Percentiles rank a stretch among this genome's conserved stretches.
phyloP scores from a whole-genome alignment of 331 rosid species.

The Cydonia oblonga region DNA sequence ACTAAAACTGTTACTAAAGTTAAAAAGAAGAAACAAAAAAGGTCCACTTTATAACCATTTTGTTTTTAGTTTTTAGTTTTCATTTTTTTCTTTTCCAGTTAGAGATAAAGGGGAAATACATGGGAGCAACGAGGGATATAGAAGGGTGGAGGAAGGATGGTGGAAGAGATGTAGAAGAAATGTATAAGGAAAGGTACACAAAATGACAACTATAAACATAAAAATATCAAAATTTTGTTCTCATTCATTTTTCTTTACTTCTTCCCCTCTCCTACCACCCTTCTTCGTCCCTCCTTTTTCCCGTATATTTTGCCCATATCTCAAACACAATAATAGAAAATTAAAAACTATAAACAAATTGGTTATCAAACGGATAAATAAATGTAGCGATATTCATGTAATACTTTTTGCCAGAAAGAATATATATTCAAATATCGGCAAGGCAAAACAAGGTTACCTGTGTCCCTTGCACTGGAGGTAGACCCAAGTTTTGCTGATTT shows the following conservation, averaged over 20 bases:
- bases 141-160: background rate
- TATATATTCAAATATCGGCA: background rate
- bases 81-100: background rate
- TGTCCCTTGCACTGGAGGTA: conserved; percentile 15
- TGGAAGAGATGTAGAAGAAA: background rate
- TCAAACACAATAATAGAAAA: background rate
- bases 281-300: background rate
- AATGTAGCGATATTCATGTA: background rate
- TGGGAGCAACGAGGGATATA: background rate
- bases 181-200: background rate
- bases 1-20: background rate
- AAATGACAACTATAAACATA: background rate
- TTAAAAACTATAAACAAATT: too few species aligned
- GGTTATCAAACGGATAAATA: background rate
- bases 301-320: background rate
- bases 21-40: background rate
- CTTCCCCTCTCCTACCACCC: background rate
- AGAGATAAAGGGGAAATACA: background rate
- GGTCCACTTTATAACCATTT: background rate
- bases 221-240: background rate
- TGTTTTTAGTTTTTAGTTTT: background rate
- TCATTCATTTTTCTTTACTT: background rate
- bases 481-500: conserved; percentile 31
- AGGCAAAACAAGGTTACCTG: conserved; percentile 34
- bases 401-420: background rate